Evolutionary conservation across 129 eudicot species (phyloP).

Genomic region (Daucus carota): DNA sequence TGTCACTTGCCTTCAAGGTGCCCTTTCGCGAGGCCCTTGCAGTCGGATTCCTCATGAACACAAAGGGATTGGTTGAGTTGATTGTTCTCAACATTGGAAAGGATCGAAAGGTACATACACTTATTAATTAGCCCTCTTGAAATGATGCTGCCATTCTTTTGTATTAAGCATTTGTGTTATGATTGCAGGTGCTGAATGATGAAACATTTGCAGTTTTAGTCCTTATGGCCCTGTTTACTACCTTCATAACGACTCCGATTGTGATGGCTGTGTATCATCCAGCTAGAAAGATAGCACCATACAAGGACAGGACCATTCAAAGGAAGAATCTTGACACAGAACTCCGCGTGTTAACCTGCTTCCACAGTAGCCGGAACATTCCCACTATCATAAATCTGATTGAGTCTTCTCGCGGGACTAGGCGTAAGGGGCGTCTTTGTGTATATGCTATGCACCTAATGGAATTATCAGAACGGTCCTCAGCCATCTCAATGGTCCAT

Average conservation of each 20-base stretch:
- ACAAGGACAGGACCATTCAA: slow-evolving; percentile 24
- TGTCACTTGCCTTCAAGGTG: slow-evolving; percentile 21
- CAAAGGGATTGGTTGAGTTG: slow-evolving; percentile 38
- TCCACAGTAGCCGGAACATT: slow-evolving; percentile 34
- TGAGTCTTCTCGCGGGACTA: slow-evolving; percentile 42
- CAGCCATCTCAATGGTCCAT: slow-evolving; percentile 41
- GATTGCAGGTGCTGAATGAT: slow-evolving; percentile 39
- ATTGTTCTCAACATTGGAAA: slow-evolving; percentile 42
- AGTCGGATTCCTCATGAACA: slow-evolving; percentile 40
- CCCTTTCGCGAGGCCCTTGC: slow-evolving; percentile 27
- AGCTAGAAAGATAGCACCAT: slow-evolving; percentile 16
- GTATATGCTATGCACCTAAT: slow-evolving; percentile 45
- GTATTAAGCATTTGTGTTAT: not conserved
- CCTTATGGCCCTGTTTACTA: slow-evolving; percentile 39
- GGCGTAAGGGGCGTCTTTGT: slow-evolving; percentile 21
- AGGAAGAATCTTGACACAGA: slow-evolving; percentile 24
- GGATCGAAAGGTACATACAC: slow-evolving; percentile 26
- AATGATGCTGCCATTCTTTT: not conserved
- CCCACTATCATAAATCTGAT: slow-evolving; percentile 35
- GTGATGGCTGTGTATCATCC: slow-evolving; percentile 39
- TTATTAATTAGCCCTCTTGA: not conserved
- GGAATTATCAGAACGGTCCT: slow-evolving; percentile 42
- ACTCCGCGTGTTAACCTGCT: slow-evolving; percentile 28
- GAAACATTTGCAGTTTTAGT: slow-evolving; percentile 40
- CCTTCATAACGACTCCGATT: slow-evolving; percentile 35